Conservation (phyloP, 2,329 filamentous ascomycete species). For the Calonectria honghensis region DNA sequence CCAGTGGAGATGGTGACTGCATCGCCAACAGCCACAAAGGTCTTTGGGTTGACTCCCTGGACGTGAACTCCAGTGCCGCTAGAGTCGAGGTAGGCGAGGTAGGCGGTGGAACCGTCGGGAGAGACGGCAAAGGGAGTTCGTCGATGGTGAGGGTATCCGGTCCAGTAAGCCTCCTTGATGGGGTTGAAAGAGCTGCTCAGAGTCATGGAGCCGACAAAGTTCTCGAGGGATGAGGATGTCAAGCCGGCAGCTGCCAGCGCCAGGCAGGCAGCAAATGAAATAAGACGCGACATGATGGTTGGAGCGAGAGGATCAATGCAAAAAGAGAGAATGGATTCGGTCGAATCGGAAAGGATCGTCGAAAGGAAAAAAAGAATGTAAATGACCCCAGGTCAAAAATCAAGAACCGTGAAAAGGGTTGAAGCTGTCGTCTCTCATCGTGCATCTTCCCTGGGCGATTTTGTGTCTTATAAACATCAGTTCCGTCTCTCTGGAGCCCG, state of each 20-base stretch:
- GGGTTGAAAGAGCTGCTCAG: conserved; percentile 73
- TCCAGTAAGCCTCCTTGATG: conserved; percentile 77
- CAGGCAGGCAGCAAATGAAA: conserved; percentile 53
- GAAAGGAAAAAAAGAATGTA: conserved; percentile 46
- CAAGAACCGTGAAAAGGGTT: conserved; percentile 43
- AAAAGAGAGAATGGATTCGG: conserved; percentile 43
- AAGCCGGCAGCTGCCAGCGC: conserved; percentile 54
- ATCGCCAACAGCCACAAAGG: conserved; percentile 72
- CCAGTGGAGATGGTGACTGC: conserved; percentile 71
- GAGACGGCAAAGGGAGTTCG: conserved; percentile 78
- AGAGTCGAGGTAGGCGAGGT: conserved; percentile 76
- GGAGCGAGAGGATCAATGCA: conserved; percentile 38
- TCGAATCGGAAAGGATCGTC: conserved; percentile 49
- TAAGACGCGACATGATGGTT: conserved; percentile 50
- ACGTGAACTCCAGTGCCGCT: conserved; percentile 74
- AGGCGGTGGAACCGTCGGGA: conserved; percentile 75
- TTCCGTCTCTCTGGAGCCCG: conserved; percentile 6
- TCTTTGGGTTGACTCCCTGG: conserved; percentile 72
- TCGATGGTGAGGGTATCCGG: conserved; percentile 75
- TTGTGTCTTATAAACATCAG: conserved; percentile 46
- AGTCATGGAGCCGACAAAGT: conserved; percentile 64
- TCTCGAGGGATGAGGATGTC: conserved; percentile 53
- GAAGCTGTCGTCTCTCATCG: conserved; percentile 43
- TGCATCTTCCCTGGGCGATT: conserved; percentile 16
- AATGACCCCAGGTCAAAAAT: conserved; percentile 51